Evolutionary conservation across 2,329 filamentous ascomycete species (phyloP).

Genomic region (Fusarium sp.): DNA sequence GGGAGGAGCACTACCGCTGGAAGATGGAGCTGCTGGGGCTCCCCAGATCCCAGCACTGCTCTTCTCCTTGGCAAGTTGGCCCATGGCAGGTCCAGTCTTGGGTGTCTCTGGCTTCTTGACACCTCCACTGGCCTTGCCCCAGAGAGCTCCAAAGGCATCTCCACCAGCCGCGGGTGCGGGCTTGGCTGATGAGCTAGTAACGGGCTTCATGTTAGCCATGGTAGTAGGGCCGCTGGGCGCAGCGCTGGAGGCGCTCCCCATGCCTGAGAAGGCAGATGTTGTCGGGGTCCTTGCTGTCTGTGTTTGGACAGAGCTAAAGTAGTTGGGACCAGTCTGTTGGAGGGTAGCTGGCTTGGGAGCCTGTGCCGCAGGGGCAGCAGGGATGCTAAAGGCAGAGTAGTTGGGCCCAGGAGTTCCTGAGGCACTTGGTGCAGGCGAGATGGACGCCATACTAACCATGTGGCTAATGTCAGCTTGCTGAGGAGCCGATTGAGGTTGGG

Average conservation of each 20-base stretch:
- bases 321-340: slow-evolving; percentile 83
- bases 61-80: slow-evolving; percentile 98
- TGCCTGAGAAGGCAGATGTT: slow-evolving; percentile 40
- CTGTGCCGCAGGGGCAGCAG: slow-evolving; percentile 51
- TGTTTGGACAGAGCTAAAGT: slow-evolving; percentile 84
- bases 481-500: slow-evolving; percentile 84
- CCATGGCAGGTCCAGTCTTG: slow-evolving; percentile 78
- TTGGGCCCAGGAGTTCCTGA: slow-evolving; percentile 67
- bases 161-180: slow-evolving; percentile 66
- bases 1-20: slow-evolving; percentile 40
- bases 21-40: slow-evolving; percentile 59
- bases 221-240: slow-evolving; percentile 49
- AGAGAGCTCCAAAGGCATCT: slow-evolving; percentile 90
- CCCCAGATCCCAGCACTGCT: slow-evolving; percentile 96
- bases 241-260: slow-evolving; percentile 42
- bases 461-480: slow-evolving; percentile 83
- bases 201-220: slow-evolving; percentile 59
- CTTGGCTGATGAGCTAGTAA: slow-evolving; percentile 60
- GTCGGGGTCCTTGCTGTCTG: slow-evolving; percentile 45
- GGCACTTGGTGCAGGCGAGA: slow-evolving; percentile 75
- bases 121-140: slow-evolving; percentile 77
- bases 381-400: slow-evolving; percentile 67
- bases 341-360: slow-evolving; percentile 69
- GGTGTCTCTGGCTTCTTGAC: slow-evolving; percentile 77
- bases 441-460: slow-evolving; percentile 81